Evolutionary conservation across 2,329 filamentous ascomycete species (phyloP).

Genomic region (Fusarium scirpi): DNA sequence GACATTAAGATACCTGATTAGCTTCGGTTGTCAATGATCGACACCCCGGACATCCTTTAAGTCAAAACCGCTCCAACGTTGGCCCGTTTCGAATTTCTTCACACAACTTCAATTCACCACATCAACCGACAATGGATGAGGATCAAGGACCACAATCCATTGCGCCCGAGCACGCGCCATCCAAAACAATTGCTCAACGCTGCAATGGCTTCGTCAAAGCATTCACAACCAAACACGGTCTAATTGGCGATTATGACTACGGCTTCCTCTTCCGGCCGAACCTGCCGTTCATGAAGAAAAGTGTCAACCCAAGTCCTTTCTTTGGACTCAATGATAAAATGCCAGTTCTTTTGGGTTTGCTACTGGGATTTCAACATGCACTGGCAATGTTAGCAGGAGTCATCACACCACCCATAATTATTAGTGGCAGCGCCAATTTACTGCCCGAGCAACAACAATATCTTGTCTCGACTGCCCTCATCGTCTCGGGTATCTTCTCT

Average conservation of each 20-base stretch:
- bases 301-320: slow-evolving; percentile 71
- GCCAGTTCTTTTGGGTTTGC: slow-evolving; percentile 77
- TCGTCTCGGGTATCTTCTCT: slow-evolving; percentile 82
- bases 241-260: slow-evolving; percentile 91
- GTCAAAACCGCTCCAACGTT: not conserved
- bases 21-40: slow-evolving; percentile 15
- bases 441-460: slow-evolving; percentile 73
- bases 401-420: slow-evolving; percentile 82
- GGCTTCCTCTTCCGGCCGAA: slow-evolving; percentile 85
- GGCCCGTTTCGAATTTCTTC: slow-evolving; percentile 10
- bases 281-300: slow-evolving; percentile 81
- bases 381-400: slow-evolving; percentile 81
- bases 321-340: slow-evolving; percentile 86
- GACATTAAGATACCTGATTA: slow-evolving; percentile 15
- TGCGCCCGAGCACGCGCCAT: slow-evolving; percentile 54
- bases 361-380: slow-evolving; percentile 84
- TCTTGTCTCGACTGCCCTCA: slow-evolving; percentile 81
- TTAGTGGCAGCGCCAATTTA: slow-evolving; percentile 75
- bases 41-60: slow-evolving; percentile 8
- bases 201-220: slow-evolving; percentile 50
- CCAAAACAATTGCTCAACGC: slow-evolving; percentile 48
- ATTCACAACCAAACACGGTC: slow-evolving; percentile 73
- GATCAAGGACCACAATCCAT: slow-evolving; percentile 66
- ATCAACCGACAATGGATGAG: slow-evolving; percentile 62
- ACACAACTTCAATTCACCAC: slow-evolving; percentile 17